These are phyloP conservation scores for Podaxis rugospora DNA, from an alignment of 768 basidiomycete species.

Conservation along the genomic window DNA sequence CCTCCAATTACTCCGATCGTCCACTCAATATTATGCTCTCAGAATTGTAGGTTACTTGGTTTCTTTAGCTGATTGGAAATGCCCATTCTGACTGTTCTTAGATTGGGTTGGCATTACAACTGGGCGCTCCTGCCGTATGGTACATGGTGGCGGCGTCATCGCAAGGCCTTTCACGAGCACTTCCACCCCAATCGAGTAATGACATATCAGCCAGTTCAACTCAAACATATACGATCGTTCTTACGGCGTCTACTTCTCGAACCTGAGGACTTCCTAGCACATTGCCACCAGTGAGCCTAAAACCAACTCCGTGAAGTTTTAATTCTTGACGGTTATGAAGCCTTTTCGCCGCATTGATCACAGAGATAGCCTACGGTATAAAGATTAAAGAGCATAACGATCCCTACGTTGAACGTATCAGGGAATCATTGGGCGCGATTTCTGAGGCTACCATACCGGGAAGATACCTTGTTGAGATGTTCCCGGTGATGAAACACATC, in stretches of 20 bases:
- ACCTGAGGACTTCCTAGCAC: neutral
- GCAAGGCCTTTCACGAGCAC: neutral
- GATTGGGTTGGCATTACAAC: conserved; percentile 33
- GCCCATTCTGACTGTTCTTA: neutral
- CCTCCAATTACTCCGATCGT: conserved; percentile 18
- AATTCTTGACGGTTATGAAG: conserved; percentile 16
- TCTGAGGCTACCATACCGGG: conserved; percentile 5
- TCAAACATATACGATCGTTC: conserved; percentile 31
- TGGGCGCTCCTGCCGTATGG: conserved; percentile 20
- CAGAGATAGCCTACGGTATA: conserved; percentile 26
- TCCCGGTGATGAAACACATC: neutral
- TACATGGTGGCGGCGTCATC: conserved; percentile 5
- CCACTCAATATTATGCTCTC: conserved; percentile 6
- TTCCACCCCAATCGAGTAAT: neutral
- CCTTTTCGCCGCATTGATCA: conserved; percentile 36
- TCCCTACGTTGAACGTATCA: neutral
- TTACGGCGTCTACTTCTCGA: conserved; percentile 22
- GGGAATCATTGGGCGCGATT: conserved; percentile 14
- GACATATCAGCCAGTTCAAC: conserved; percentile 20
- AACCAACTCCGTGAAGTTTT: too few species aligned
- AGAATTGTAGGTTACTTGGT: neutral
- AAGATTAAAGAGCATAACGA: conserved; percentile 18
- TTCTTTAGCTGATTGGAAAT: neutral
- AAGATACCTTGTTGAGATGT: neutral
- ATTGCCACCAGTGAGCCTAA: neutral